A percentile compares a stretch with the other conserved stretches of the same genome.
Conservation (phyloP, 2,329 filamentous ascomycete genomes). For the Fusarium beomiforme region DNA sequence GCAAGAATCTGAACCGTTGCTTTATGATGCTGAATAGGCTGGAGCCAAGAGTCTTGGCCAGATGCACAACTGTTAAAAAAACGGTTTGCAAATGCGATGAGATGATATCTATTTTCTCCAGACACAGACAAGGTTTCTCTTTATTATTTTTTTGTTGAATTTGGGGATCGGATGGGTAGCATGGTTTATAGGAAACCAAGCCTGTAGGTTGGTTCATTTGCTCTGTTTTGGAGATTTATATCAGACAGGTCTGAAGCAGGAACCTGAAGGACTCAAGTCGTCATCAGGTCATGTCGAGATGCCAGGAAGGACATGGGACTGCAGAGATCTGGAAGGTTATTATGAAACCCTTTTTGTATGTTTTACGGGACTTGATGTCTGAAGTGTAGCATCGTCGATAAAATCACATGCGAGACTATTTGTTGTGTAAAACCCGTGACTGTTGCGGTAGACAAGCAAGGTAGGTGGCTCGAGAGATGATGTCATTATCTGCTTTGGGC, state of each 20-base stretch:
- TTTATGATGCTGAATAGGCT: conserved; percentile 20
- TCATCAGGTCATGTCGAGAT: conserved; percentile 2
- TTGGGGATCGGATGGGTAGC: conserved; percentile 11
- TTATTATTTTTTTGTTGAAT: conserved; percentile 28
- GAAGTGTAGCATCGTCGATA: conserved; percentile 15
- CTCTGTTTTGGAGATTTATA: conserved; percentile 32
- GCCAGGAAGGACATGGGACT: conserved; percentile 9
- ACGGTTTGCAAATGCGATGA: conserved; percentile 24
- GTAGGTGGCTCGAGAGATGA: not conserved
- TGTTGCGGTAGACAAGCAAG: no score
- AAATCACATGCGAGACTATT: conserved; percentile 10
- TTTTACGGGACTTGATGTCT: conserved; percentile 34
- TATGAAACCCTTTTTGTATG: conserved; percentile 32
- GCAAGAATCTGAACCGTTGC: conserved; percentile 31
- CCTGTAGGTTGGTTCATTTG: conserved; percentile 1
- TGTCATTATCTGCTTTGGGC: not conserved
- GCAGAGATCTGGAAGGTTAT: conserved; percentile 17
- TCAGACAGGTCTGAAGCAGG: conserved; percentile 8
- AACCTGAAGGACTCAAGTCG: not conserved
- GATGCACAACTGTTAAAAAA: conserved; percentile 9
- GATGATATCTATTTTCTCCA: conserved; percentile 18
- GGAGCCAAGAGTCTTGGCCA: conserved; percentile 6
- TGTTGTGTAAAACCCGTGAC: not conserved
- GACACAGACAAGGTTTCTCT: conserved; percentile 6
- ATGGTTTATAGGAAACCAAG: conserved; percentile 22